These are phyloP conservation scores for Syzygium malaccense DNA, from an alignment of 441 rosid genomes.

Conservation along the genomic window DNA sequence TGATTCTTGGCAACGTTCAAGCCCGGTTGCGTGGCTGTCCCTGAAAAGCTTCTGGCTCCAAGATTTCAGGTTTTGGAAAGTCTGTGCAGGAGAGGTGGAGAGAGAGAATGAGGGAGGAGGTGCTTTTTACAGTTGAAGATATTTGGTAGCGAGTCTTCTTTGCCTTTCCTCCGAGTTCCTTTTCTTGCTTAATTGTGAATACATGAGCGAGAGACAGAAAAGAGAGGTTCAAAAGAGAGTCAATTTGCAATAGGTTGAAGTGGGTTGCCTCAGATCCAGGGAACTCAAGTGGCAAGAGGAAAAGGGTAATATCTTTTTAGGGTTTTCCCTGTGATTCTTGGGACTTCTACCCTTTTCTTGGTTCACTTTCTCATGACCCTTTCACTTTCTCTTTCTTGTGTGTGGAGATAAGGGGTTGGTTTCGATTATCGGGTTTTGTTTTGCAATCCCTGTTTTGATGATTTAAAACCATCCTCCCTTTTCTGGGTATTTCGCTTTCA, in stretches of 20 bases:
- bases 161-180: neutral
- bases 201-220: neutral
- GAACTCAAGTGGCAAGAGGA: constrained; percentile 26
- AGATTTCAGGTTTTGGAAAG: neutral
- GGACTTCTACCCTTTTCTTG: constrained; percentile 26
- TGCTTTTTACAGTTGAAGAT: neutral
- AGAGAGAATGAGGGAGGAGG: neutral
- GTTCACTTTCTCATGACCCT: constrained; percentile 39
- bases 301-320: constrained; percentile 22
- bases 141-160: neutral
- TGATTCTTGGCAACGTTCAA: neutral
- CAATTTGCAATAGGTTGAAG: constrained; percentile 33
- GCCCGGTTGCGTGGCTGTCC: neutral
- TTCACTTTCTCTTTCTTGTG: constrained; percentile 22
- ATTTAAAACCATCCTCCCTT: constrained; percentile 7
- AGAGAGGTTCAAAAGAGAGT: neutral
- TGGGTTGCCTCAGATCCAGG: constrained; percentile 69
- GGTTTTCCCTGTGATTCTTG: constrained; percentile 51
- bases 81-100: neutral
- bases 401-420: constrained; percentile 25
- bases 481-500: constrained; percentile 16
- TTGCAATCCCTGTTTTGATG: constrained; percentile 4
- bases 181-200: neutral
- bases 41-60: neutral
- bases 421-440: constrained; percentile 14